Base-by-base conservation (phyloP, 2,329 filamentous ascomycete genomes). In the Fusarium solani-melongenae region DNA sequence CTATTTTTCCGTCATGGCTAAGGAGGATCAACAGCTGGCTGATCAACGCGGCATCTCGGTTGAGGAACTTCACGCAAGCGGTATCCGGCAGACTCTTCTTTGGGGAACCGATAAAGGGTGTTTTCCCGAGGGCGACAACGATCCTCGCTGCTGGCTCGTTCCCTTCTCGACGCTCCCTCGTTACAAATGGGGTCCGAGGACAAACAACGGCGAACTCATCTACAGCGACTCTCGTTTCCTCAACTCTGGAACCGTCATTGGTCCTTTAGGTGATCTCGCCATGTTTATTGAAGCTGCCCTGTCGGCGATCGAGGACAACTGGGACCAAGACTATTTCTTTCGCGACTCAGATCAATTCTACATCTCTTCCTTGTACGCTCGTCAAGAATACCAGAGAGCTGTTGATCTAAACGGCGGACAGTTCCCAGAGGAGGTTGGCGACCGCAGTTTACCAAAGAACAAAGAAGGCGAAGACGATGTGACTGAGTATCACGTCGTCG, bases 211-310 rank as follows among this genome's bases (percentile, higher is more conserved):
- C 8, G 62, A 69, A 6, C 51, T 66, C 10, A 58, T 61, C 22
- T 69, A 57, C 6, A 66, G 61, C 24, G 68, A 69, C 10, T 66
- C 68, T 4, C 64, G 66, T 2, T 77, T 67, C 58, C 56, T 77
- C n/a, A 78, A 77, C 39, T 77, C 76, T 1, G 76, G 77, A 5
- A 76, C 75, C 0, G 66, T 76, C 0, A 76, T 78, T 20, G 75
- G 72, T 1, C 75, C 75, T 6, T 31, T 78, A 1, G 75, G 67
- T 1, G 76, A 78, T 14, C 61, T 78, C 17, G 56, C 66, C 4
- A 66, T 46, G 8, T 67, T 78, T 6, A 72, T 78, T 36, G 70
- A 76, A 10, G 73, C 64, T 7, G 64, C 64, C 0, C 46, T 76
- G 7, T 20, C 46, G 17, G 33, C 69, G 7, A 71, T 70, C 4